A percentile compares a stretch with the other conserved stretches of the same genome.
phyloP scores from a whole-genome alignment of 805 yeast species.

The Yueomyces sp. region DNA sequence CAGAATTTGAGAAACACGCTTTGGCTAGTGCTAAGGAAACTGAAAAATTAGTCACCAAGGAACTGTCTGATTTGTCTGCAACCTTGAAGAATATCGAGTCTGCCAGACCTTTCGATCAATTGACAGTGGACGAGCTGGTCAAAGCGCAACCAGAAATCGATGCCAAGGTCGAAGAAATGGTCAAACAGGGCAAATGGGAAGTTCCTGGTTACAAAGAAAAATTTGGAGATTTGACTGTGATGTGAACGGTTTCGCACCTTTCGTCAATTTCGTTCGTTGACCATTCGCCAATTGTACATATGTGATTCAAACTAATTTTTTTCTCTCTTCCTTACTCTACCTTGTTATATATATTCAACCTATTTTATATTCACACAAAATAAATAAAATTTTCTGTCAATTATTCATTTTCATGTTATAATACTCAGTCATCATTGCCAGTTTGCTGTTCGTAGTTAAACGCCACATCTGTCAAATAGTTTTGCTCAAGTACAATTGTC shows the following conservation, averaged over 20 bases:
- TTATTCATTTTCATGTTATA: too few relatives aligned
- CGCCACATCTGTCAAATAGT: too few relatives aligned
- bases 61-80: slow-evolving; percentile 71
- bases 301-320: too few relatives aligned
- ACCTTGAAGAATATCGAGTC: slow-evolving; percentile 88
- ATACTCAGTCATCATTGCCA: too few relatives aligned
- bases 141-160: slow-evolving; percentile 97
- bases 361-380: too few relatives aligned
- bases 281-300: too few relatives aligned
- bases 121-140: slow-evolving; percentile 88
- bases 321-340: too few relatives aligned
- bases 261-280: too few relatives aligned
- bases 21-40: slow-evolving; percentile 90
- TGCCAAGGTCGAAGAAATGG: slow-evolving; percentile 88
- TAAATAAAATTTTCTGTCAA: too few relatives aligned
- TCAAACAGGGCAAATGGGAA: slow-evolving; percentile 93
- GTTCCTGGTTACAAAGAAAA: slow-evolving; percentile 98
- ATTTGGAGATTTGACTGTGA: slow-evolving; percentile 92
- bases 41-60: slow-evolving; percentile 76
- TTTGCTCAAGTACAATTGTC: too few relatives aligned
- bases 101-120: slow-evolving; percentile 95
- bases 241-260: slow-evolving; percentile 28
- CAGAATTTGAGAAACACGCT: slow-evolving; percentile 90
- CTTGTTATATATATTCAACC: too few relatives aligned
- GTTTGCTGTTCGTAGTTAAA: too few relatives aligned